Evolutionary conservation across 768 basidiomycete species (phyloP), one percentile per base, ranked within the genome.

Genomic region (Mycena olivaceomarginata): DNA sequence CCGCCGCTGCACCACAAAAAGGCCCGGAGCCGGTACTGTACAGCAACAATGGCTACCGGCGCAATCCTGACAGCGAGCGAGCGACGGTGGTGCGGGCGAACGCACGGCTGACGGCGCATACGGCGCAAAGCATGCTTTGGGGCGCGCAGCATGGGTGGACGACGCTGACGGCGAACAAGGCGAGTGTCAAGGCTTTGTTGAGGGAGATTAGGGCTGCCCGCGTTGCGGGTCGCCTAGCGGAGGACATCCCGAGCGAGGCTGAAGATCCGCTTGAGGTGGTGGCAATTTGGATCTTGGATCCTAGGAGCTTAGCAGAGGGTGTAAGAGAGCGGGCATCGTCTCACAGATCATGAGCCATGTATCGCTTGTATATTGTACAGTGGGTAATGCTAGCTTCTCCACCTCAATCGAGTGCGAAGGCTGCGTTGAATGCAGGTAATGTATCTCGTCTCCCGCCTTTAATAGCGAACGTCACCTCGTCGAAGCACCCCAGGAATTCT

Each of bases 81-180:
- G 90, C 92, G 0, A 84, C 86, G 3, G 90, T 91, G 25, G 91
- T 90, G 25, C 90, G 87, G 73, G 88, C 87, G 22, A 92, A 92
- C 76, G 88, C 91, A 1, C 90, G 90, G 41, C 85, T 96, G 43
- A 96, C 96, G 0, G 90, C 90, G 11, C 96, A 97, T 82, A 97
- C 97, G 0, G 90, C 95, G 11, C 89, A 92, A 72, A 95, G 94
- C 70, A 87, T 97, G 86, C 85, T 93, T 22, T 91, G 90, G 81
- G 97, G 96, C 18, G 91, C 94, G 0, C 85, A 85, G 51, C 85
- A 90, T 39, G 93, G 93, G 0, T 94, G 95, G 94, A 97, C 97
- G 77, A 96, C 95, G n/a, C 86, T 98, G 64, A 97, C 96, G 5
- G 96, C 96, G 11, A 98, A 98, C 80, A 89, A 92, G 78, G 90